Evolutionary conservation across 2,329 filamentous ascomycete species (phyloP).

Genomic region (Sclerotinia trifoliorum): DNA sequence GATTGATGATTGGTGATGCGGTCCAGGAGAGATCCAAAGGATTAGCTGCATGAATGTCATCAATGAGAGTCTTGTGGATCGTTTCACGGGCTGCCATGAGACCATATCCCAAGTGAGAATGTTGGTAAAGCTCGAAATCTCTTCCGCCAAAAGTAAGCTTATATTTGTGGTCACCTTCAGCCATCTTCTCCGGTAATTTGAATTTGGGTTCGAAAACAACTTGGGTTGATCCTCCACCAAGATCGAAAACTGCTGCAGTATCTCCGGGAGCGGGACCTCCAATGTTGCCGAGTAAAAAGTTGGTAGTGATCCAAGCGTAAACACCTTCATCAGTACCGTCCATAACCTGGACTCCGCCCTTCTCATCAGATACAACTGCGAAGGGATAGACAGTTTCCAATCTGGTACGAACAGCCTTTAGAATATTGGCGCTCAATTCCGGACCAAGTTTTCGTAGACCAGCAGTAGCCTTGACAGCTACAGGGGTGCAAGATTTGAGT

Average conservation of each 20-base stretch:
- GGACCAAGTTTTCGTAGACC: slow-evolving; percentile 83
- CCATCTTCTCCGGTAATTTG: slow-evolving; percentile 81
- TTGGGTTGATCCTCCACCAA: slow-evolving; percentile 95
- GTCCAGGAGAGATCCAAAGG: slow-evolving; percentile 65
- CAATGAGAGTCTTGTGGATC: slow-evolving; percentile 73
- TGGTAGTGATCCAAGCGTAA: slow-evolving; percentile 98
- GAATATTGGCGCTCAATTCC: slow-evolving; percentile 78
- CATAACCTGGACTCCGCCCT: slow-evolving; percentile 93
- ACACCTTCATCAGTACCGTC: slow-evolving; percentile 96
- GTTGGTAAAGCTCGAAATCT: slow-evolving; percentile 91
- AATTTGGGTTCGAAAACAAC: slow-evolving; percentile 98
- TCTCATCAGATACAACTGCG: slow-evolving; percentile 81
- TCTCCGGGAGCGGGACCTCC: slow-evolving; percentile 85
- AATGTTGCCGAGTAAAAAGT: slow-evolving; percentile 97
- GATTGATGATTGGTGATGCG: slow-evolving; percentile 70
- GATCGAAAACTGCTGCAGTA: slow-evolving; percentile 92
- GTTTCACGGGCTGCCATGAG: slow-evolving; percentile 92
- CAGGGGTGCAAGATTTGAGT: slow-evolving; percentile 85
- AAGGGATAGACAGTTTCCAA: slow-evolving; percentile 91
- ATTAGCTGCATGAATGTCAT: slow-evolving; percentile 66
- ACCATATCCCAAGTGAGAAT: slow-evolving; percentile 95
- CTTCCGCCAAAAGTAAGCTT: slow-evolving; percentile 85
- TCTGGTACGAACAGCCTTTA: slow-evolving; percentile 78
- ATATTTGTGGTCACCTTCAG: slow-evolving; percentile 95
- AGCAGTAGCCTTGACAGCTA: slow-evolving; percentile 97